Percentiles rank a stretch among this genome's conserved stretches.
These are phyloP conservation scores for Arctium lappa DNA, from an alignment of 129 eudicot species.

Conservation along the genomic window DNA sequence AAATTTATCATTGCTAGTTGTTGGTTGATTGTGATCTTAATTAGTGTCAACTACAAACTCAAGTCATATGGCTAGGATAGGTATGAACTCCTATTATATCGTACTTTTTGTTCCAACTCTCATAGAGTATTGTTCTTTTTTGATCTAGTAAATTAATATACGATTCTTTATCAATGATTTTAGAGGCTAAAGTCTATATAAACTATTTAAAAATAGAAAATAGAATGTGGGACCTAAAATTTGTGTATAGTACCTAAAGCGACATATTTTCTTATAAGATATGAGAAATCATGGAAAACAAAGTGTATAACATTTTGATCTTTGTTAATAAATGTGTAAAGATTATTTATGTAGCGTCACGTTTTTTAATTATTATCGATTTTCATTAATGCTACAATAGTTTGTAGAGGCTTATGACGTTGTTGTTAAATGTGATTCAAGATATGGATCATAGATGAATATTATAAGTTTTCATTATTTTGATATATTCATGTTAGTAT, in stretches of 20 bases:
- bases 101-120: background rate
- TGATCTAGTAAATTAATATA: background rate
- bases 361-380: background rate
- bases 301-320: background rate
- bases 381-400: background rate
- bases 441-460: background rate
- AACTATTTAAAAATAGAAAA: background rate
- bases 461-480: background rate
- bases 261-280: background rate
- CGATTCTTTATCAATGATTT: background rate
- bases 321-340: background rate
- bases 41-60: background rate
- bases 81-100: too few species aligned
- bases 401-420: background rate
- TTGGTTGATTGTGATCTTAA: background rate
- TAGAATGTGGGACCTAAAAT: background rate
- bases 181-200: background rate
- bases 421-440: background rate
- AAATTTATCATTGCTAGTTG: background rate
- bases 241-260: background rate
- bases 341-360: background rate
- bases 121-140: background rate
- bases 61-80: background rate
- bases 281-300: background rate
- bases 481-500: background rate